These are phyloP conservation scores for Trichosphaerium sp. DNA, from an alignment of 78 protist genomes.

Conservation along the genomic window DNA sequence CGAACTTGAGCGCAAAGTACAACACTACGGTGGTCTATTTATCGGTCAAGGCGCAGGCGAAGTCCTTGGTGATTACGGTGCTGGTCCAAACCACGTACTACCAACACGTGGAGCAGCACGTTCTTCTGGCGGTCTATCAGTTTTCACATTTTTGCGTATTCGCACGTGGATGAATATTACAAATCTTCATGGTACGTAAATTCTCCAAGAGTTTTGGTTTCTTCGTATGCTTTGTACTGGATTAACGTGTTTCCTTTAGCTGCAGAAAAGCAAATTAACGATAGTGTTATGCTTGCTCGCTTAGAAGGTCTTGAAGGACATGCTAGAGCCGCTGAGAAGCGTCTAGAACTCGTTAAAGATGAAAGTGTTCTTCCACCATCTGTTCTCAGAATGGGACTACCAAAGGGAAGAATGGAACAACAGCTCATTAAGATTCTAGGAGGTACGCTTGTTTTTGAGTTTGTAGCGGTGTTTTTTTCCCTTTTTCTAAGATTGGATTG, in stretches of 20 bases:
- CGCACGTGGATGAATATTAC: slow-evolving; percentile 29
- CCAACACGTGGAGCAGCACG: slow-evolving; percentile 71
- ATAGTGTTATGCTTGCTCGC: slow-evolving; percentile 1
- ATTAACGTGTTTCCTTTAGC: too few relatives aligned
- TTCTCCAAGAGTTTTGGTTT: too few relatives aligned
- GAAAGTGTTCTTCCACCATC: too few relatives aligned
- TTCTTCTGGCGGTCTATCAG: slow-evolving; percentile 44
- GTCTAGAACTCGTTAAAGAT: too few relatives aligned
- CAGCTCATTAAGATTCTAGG: too few relatives aligned
- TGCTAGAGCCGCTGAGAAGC: slow-evolving; percentile 10
- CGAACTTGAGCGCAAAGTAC: neutral
- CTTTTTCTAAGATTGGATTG: too few relatives aligned
- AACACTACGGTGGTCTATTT: slow-evolving; percentile 56
- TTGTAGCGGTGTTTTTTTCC: too few relatives aligned
- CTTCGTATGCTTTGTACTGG: too few relatives aligned
- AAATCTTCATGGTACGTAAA: neutral
- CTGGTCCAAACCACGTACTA: slow-evolving; percentile 75
- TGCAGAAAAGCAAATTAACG: neutral
- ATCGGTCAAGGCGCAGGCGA: slow-evolving; percentile 53
- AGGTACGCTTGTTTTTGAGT: too few relatives aligned
- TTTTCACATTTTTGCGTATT: slow-evolving; percentile 31
- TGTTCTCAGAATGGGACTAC: too few relatives aligned
- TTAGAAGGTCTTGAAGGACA: slow-evolving; percentile 30
- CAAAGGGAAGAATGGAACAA: too few relatives aligned
- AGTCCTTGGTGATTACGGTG: slow-evolving; percentile 70